These are phyloP conservation scores for Capillidium heterosporum DNA, from an alignment of 371 early-diverging fungal species.

Conservation along the genomic window DNA sequence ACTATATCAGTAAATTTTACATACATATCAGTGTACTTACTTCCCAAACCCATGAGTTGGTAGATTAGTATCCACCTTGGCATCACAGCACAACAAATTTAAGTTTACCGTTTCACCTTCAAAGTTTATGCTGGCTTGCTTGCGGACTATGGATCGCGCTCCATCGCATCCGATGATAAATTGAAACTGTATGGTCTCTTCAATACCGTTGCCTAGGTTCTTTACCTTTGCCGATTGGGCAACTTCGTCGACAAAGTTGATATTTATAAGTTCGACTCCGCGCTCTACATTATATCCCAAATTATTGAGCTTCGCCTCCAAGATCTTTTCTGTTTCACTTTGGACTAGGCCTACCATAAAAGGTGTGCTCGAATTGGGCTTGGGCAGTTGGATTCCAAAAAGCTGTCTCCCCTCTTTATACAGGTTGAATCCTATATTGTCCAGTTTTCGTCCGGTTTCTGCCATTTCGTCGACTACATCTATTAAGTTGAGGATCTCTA, in stretches of 20 bases:
- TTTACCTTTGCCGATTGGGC: not conserved
- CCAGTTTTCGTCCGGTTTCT: not conserved
- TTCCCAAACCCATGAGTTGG: not conserved
- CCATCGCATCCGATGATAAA: conserved; percentile 18
- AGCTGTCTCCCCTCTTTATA: not conserved
- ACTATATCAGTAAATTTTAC: conserved; percentile 1
- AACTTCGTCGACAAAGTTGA: not conserved
- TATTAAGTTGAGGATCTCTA: not conserved
- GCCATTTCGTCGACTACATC: not conserved
- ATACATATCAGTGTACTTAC: not conserved
- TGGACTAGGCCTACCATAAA: conserved; percentile 1
- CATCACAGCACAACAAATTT: conserved; percentile 3
- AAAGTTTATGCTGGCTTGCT: conserved; percentile 12
- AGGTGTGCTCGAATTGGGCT: conserved; percentile 2
- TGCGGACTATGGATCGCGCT: conserved; percentile 13
- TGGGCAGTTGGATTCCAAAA: not conserved
- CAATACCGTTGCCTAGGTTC: conserved; percentile 1
- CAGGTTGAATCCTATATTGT: too few relatives aligned
- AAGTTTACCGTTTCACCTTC: conserved; percentile 8
- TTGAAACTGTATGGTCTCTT: conserved; percentile 9
- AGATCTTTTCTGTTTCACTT: not conserved
- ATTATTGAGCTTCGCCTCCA: conserved; percentile 5
- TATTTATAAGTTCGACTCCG: not conserved
- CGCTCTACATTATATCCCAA: conserved; percentile 2
- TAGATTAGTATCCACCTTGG: not conserved